Evolutionary conservation across 768 basidiomycete species (phyloP), one percentile per base, ranked within the genome.

Genomic region (Tulasnella sp.): DNA sequence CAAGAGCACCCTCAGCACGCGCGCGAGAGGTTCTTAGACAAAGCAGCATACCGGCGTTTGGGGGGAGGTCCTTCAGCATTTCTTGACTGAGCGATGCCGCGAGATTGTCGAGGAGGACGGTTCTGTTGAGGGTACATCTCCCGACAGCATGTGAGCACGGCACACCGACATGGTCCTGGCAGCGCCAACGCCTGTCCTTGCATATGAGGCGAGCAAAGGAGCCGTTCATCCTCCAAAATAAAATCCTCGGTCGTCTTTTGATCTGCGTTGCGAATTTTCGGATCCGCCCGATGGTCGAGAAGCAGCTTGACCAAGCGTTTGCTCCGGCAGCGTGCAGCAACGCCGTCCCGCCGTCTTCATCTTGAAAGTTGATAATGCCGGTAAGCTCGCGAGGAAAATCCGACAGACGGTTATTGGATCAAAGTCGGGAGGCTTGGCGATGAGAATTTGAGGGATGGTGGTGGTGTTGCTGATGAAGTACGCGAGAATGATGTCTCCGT

Each of bases 281-380:
- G 96, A 85, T 99, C 95, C 0, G 96, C 98, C 9, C 96, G 96
- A 83, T 98, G 94, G 86, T 99, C 97, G 81, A 99, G 93, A 76
- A 99, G 90, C 46, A 97, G 89, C 85, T 97, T 98, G 83, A 99
- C 96, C 6, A 99, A 90, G 20, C 97, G 93, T 86, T 98, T 97
- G 86, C 95, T 96, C 79, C 98, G 89, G 85, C 97, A 98, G 64
- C 98, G 90, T 20, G 98, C 97, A 28, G 98, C 97, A 89, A 86
- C 16, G 98, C 96, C 9, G 98, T 99, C 87, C 99, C 98, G 48
- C 97, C 97, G 82, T 99, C 98, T 85, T 98, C 96, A 85, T 99
- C 97, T 85, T 98, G 98, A 85, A 98, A 99, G 85, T 99, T 99
- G 86, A 99, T 96, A 73, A 99, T 96, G 84, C 99, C 98, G 44